A percentile compares a stretch with the other conserved stretches of the same genome.
Conservation (phyloP, 2,329 filamentous ascomycete species). For the Dissoconium aciculare region DNA sequence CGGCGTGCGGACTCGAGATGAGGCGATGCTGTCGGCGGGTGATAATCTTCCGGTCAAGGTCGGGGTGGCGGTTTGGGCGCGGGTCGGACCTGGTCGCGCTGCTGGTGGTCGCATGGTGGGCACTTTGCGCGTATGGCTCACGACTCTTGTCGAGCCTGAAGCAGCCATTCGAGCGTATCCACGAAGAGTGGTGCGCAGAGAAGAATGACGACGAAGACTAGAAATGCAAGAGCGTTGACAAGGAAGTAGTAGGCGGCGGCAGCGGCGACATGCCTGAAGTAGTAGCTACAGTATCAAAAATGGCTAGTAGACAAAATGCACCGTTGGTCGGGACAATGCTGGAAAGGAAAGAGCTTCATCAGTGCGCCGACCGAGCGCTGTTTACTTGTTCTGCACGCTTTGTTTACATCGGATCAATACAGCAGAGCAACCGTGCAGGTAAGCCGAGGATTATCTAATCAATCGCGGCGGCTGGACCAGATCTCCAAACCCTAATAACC, state of each 20-base stretch:
- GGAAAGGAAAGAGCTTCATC: neutral
- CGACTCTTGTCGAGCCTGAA: neutral
- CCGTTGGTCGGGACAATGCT: no score
- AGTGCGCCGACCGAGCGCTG: neutral
- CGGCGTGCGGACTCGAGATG: conserved; percentile 39
- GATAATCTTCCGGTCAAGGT: conserved; percentile 42
- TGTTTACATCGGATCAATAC: conserved; percentile 1
- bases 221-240: conserved; percentile 1
- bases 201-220: no score
- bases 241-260: no score
- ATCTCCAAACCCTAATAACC: no score
- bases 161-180: neutral
- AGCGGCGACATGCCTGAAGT: no score
- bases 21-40: conserved; percentile 54
- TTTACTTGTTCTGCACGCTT: no score
- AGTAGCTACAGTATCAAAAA: no score
- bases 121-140: conserved; percentile 14
- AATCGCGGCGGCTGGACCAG: no score
- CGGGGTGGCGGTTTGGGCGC: conserved; percentile 36
- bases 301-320: no score
- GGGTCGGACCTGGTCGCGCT: conserved; percentile 24
- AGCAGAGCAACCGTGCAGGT: neutral
- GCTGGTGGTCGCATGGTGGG: conserved; percentile 38
- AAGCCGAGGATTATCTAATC: neutral
- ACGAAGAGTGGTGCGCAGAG: neutral